Evolutionary conservation across 2,329 filamentous ascomycete species (phyloP).

Genomic region (Epichloe hybrida): DNA sequence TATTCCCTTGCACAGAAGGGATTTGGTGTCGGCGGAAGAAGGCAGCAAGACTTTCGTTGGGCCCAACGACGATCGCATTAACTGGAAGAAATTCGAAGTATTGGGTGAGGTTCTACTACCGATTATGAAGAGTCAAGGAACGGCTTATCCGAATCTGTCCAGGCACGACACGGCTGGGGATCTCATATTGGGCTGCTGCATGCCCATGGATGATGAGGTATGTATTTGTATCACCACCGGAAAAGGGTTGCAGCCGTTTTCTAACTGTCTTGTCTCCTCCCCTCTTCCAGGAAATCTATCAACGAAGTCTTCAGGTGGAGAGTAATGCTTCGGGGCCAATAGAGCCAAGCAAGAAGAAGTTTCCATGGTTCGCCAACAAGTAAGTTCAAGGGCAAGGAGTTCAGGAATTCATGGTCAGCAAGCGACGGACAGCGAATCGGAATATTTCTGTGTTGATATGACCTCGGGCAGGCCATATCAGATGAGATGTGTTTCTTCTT

Average conservation of each 20-base stretch:
- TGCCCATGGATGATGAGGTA: constrained; percentile 81
- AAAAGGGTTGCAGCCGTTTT: background rate
- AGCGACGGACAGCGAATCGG: constrained; percentile 1
- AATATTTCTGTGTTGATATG: constrained; percentile 3
- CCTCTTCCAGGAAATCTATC: constrained; percentile 44
- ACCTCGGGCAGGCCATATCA: constrained; percentile 3
- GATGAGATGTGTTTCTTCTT: background rate
- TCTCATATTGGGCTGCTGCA: constrained; percentile 67
- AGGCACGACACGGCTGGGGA: constrained; percentile 59
- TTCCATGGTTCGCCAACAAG: constrained; percentile 51
- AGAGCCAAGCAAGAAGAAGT: constrained; percentile 48
- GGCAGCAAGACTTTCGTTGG: constrained; percentile 84
- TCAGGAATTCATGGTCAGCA: constrained; percentile 7
- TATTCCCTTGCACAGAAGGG: constrained; percentile 75
- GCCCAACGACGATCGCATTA: constrained; percentile 59
- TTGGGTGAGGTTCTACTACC: constrained; percentile 83
- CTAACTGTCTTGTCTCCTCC: background rate
- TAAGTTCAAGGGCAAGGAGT: constrained; percentile 18
- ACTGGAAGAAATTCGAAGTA: constrained; percentile 97
- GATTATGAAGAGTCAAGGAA: constrained; percentile 82
- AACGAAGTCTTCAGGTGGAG: constrained; percentile 47
- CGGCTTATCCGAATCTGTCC: constrained; percentile 60
- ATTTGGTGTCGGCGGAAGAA: constrained; percentile 83
- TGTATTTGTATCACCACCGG: constrained; percentile 19
- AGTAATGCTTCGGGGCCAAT: constrained; percentile 29